Evolutionary conservation across 805 yeast species (phyloP), one percentile per base, ranked within the genome.

Genomic region (Candida nemodendra): DNA sequence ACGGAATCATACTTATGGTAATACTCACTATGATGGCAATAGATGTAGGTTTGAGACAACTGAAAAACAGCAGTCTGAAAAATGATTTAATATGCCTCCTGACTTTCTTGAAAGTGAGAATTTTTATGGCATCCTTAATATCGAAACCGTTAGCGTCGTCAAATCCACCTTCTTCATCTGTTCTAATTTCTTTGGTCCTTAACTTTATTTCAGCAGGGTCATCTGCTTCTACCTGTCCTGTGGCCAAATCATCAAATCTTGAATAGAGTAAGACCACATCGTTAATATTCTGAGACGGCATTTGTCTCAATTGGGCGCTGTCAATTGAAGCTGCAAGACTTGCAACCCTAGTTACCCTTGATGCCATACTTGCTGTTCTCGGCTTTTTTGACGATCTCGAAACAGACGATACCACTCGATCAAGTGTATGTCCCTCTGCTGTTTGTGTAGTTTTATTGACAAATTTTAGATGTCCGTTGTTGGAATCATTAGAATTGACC

Each of bases 1-100:
- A 91, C 1, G 96, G 96, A n/a, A 91, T 71, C 84, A 91, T 80
- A 4, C 91, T 75, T 17, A 87, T 68, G 1, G 73, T 65, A 18
- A 90, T 64, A 1, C 91, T 72, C 0, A 80, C 34, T 5, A 90
- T 65, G n/a, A 88, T 71, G 0, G 89, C 69, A 4, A 84, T 45
- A 0, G 95, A 83, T 11, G 81, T 84, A 0, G 95, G 95, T 22
- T 89, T 71, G 21, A 66, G 48, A 39, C 81, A 76, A 56, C 81
- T 84, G 36, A 74, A 39, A 9, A 46, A 36, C 7, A 42, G 42
- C 32, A 34, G 22, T 17, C 27, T 36, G n/a, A 38, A 4, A 12
- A 39, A 42, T 3, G 41, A 26, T 24, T 28, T 30, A 14, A 40
- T 30, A 5, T 32, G 17, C 13, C n/a, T 13, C n/a, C 34, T 25